Percentiles rank a stretch among this genome's conserved stretches.
Evolutionary conservation across 2,329 filamentous ascomycete species (phyloP).

Genomic region (Ilyonectria sp.): DNA sequence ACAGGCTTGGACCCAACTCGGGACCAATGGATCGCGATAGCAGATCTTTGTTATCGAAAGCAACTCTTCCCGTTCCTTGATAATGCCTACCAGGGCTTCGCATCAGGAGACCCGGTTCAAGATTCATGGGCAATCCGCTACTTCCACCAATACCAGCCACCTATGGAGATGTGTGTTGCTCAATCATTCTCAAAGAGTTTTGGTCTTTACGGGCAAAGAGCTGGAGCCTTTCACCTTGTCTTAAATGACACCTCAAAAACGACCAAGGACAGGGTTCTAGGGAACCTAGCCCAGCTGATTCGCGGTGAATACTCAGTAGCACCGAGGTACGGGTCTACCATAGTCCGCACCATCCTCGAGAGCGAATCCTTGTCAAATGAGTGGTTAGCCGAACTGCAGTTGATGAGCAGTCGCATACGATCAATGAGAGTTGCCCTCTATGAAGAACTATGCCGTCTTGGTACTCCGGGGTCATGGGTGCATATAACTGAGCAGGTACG

Average conservation of each 20-base stretch:
- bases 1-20: slow-evolving; percentile 94
- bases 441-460: slow-evolving; percentile 84
- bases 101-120: slow-evolving; percentile 85
- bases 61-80: slow-evolving; percentile 98
- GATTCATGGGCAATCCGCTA: slow-evolving; percentile 93
- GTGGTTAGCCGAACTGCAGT: slow-evolving; percentile 91
- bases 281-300: slow-evolving; percentile 74
- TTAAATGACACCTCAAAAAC: slow-evolving; percentile 88
- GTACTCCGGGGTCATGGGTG: slow-evolving; percentile 91
- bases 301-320: slow-evolving; percentile 97
- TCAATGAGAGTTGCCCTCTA: slow-evolving; percentile 87
- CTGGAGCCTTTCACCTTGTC: slow-evolving; percentile 94
- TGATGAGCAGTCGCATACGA: slow-evolving; percentile 95
- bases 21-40: slow-evolving; percentile 94
- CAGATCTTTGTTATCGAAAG: slow-evolving; percentile 79
- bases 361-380: slow-evolving; percentile 83
- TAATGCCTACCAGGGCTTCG: slow-evolving; percentile 97
- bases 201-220: slow-evolving; percentile 96
- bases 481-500: slow-evolving; percentile 85
- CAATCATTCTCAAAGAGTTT: slow-evolving; percentile 99
- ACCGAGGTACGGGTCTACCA: slow-evolving; percentile 91
- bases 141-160: slow-evolving; percentile 82
- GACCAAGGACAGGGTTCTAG: slow-evolving; percentile 26
- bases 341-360: slow-evolving; percentile 88
- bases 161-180: slow-evolving; percentile 87